A percentile compares a stretch with the other conserved stretches of the same genome.
phyloP scores from a whole-genome alignment of 108 stramenopile species.

The Nannochloropsis granulata region DNA sequence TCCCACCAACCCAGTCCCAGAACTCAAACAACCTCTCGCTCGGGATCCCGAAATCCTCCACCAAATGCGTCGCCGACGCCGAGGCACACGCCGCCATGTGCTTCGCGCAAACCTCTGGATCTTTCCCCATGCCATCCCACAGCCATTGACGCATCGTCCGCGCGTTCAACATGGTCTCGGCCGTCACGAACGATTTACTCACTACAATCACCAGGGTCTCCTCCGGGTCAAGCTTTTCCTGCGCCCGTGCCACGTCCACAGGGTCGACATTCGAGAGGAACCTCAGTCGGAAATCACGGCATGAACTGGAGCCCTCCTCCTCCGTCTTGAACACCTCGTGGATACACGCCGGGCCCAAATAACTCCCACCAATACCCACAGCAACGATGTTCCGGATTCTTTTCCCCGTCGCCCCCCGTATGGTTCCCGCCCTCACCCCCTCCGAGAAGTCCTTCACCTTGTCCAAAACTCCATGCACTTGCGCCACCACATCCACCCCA shows the following conservation, averaged over 20 bases:
- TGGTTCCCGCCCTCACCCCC: conserved; percentile 60
- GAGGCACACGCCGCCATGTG: conserved; percentile 75
- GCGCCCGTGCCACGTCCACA: conserved; percentile 86
- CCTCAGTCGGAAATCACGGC: conserved; percentile 65
- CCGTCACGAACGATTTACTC: conserved; percentile 94
- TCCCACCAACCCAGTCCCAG: conserved; percentile 93
- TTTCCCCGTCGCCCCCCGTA: conserved; percentile 87
- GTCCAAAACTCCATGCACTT: conserved; percentile 82
- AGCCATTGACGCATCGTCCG: conserved; percentile 90
- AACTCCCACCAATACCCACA: conserved; percentile 93
- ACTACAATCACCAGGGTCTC: conserved; percentile 60
- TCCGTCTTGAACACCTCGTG: conserved; percentile 87
- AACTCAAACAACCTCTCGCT: conserved; percentile 66
- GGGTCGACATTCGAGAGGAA: conserved; percentile 98
- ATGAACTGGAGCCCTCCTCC: conserved; percentile 58
- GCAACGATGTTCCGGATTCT: conserved; percentile 77
- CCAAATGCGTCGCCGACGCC: neutral
- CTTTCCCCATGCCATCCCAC: conserved; percentile 67
- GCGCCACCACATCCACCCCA: conserved; percentile 63
- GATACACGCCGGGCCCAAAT: conserved; percentile 61
- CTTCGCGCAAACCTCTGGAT: conserved; percentile 65
- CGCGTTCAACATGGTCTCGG: conserved; percentile 99
- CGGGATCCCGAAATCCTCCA: conserved; percentile 23
- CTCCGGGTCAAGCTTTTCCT: conserved; percentile 49
- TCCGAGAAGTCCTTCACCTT: conserved; percentile 67